Percentiles rank a stretch among this genome's conserved stretches.
phyloP scores from a whole-genome alignment of 2,329 filamentous ascomycete genomes.

The Aspergillus calidoustus region DNA sequence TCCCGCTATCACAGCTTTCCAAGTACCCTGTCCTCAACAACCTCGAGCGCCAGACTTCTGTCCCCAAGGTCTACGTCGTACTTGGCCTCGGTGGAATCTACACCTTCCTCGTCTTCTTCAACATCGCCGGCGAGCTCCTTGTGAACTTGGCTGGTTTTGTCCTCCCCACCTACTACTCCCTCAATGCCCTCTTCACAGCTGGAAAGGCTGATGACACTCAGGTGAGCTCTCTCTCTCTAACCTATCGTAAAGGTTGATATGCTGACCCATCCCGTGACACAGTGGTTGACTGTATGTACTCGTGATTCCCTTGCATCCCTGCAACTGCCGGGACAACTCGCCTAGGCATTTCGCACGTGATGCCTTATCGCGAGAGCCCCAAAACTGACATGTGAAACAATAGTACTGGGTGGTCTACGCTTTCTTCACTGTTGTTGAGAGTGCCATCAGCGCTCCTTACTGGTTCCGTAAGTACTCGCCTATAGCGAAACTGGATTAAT shows the following conservation, averaged over 20 bases:
- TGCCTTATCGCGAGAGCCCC: constrained; percentile 11
- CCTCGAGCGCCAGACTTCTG: constrained; percentile 69
- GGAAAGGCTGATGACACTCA: constrained; percentile 68
- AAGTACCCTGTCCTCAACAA: constrained; percentile 71
- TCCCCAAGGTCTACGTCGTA: constrained; percentile 70
- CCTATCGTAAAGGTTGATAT: not conserved
- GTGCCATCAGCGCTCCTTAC: constrained; percentile 68
- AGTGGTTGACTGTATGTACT: constrained; percentile 65
- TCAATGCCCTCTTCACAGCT: constrained; percentile 65
- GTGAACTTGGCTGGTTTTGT: constrained; percentile 70
- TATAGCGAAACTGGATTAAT: not conserved
- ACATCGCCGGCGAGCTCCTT: constrained; percentile 70
- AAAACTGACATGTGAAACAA: constrained; percentile 26
- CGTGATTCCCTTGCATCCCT: constrained; percentile 22
- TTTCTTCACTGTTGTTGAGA: constrained; percentile 69
- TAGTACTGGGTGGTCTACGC: constrained; percentile 72
- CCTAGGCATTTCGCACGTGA: constrained; percentile 32
- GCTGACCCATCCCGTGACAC: constrained; percentile 20
- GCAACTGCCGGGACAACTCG: constrained; percentile 8
- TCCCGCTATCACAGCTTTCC: constrained; percentile 57
- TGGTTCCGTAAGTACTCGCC: constrained; percentile 62
- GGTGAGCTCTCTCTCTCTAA: constrained; percentile 44
- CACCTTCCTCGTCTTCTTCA: constrained; percentile 74
- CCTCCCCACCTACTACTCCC: constrained; percentile 69
- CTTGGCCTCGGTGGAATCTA: constrained; percentile 68